Base-by-base conservation (phyloP, 306 rosid species). In the Delonix regia region DNA sequence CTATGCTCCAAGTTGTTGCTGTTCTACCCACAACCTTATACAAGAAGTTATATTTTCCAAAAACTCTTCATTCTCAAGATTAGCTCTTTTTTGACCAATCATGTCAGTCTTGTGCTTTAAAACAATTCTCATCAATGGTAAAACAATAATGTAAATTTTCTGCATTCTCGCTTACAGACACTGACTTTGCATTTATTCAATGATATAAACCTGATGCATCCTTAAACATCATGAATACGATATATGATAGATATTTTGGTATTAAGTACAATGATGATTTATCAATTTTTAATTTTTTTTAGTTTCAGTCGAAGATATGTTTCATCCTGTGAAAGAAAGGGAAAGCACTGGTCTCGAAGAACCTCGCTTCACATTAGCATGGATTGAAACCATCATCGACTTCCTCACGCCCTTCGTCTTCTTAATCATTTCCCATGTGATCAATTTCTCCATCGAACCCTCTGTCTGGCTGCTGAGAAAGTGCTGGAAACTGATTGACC, bases 81-180 rank as follows among this genome's bases (percentile, higher is more conserved):
- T 44, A 61, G 62, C 18, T 16, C 48, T 59, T 13, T 74, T 24
- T 78, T 82, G 88, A 85, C 83, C 74, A 63, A 83, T 85, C 83
- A 69, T 41, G 33, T 25, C n/a, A 63, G 12, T 62, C 69, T 21
- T 12, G 14, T 1, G 3, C 69, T 8, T 39, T 66, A 19, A 24
- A 57, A 56, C 33, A 24, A 56, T 10, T 7, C 4, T 25, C 16
- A 8, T 55, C 22, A 15, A 15, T 48, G 19, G 55, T 0, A 51
- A 4, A 18, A 51, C 9, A 18, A 51, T 2, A 16, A 45, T 51
- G 10, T 9, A 11, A 42, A 42, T 0, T 10, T 1, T 9, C n/a
- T 47, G 52, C 52, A 47, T 47, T 47, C 52, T 3, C n/a, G n/a
- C 52, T 15, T 1, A 47, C 11, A 4, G 52, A 47, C n/a, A 47